These are phyloP conservation scores for Lachancea nothofagi DNA, from an alignment of 805 yeast species.

Conservation along the genomic window DNA sequence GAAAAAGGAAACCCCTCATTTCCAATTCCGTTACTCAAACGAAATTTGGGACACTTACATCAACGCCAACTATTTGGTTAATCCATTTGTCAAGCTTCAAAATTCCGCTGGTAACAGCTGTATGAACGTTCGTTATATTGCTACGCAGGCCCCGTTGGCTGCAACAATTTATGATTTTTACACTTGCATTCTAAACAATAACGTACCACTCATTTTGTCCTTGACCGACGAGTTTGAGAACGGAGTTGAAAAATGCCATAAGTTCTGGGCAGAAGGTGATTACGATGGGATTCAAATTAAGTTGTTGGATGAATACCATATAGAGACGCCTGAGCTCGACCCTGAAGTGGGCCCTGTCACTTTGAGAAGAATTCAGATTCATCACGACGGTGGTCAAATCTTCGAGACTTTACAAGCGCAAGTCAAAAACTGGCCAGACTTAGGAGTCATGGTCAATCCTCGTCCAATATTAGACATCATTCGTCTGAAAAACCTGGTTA, in stretches of 20 bases:
- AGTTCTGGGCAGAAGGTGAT: constrained; percentile 68
- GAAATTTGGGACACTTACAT: constrained; percentile 54
- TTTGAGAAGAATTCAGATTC: constrained; percentile 38
- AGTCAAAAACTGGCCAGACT: constrained; percentile 77
- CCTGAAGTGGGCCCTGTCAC: constrained; percentile 18
- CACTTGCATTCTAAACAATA: constrained; percentile 63
- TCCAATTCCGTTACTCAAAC: constrained; percentile 2
- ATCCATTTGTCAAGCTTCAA: constrained; percentile 11
- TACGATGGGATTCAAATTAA: constrained; percentile 35
- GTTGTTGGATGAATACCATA: constrained; percentile 21
- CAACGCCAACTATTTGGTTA: constrained; percentile 70
- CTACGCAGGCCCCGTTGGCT: constrained; percentile 82
- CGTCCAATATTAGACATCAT: constrained; percentile 52
- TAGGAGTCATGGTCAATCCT: constrained; percentile 55
- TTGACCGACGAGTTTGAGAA: constrained; percentile 73
- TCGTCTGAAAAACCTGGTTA: constrained; percentile 41
- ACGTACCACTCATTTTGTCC: constrained; percentile 62
- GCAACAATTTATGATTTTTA: constrained; percentile 80
- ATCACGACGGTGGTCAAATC: constrained; percentile 24
- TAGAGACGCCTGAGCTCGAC: constrained; percentile 10
- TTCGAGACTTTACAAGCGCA: constrained; percentile 70
- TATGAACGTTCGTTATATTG: constrained; percentile 52
- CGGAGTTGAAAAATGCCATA: constrained; percentile 72
- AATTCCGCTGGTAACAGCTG: constrained; percentile 6
- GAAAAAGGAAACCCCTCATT: constrained; percentile 15